phyloP scores from a whole-genome alignment of 441 rosid species.

The Pelargonium myrrhifolium region DNA sequence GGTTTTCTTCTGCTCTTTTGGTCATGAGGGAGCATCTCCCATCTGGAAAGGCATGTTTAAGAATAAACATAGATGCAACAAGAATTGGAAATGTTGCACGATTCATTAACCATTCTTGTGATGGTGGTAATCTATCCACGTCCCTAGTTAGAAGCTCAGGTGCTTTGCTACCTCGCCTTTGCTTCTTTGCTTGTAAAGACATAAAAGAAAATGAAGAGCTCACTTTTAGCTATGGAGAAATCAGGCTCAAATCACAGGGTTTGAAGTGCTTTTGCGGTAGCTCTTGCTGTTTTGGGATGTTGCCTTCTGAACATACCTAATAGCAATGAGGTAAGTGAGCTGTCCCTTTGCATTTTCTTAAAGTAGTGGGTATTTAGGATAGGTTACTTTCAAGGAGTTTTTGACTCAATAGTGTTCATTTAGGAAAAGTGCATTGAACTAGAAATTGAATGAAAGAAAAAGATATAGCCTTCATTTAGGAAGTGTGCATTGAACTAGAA shows the following conservation, averaged over 20 bases:
- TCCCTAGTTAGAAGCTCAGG: conserved; percentile 57
- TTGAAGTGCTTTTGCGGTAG: conserved; percentile 65
- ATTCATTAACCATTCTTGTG: conserved; percentile 88
- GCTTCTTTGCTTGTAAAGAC: conserved; percentile 75
- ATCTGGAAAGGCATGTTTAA: conserved; percentile 70
- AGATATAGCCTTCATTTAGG: no score
- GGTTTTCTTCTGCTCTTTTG: conserved; percentile 57
- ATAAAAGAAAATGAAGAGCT: conserved; percentile 60
- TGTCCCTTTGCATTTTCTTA: neutral
- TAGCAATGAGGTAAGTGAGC: neutral
- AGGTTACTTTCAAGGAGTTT: neutral
- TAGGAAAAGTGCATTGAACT: neutral
- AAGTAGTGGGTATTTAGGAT: neutral
- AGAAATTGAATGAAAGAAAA: no score
- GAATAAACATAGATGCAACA: conserved; percentile 84
- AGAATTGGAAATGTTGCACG: conserved; percentile 63
- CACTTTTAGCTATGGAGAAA: conserved; percentile 74
- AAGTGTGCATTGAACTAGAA: neutral
- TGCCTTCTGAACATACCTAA: conserved; percentile 69
- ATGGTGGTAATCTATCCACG: conserved; percentile 66
- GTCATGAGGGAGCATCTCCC: conserved; percentile 92
- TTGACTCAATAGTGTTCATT: neutral
- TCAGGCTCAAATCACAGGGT: conserved; percentile 39
- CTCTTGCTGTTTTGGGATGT: conserved; percentile 52
- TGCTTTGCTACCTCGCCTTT: conserved; percentile 55